Evolutionary conservation across 768 basidiomycete species (phyloP), one percentile per base, ranked within the genome.

Genomic region (Hericium erinaceus): DNA sequence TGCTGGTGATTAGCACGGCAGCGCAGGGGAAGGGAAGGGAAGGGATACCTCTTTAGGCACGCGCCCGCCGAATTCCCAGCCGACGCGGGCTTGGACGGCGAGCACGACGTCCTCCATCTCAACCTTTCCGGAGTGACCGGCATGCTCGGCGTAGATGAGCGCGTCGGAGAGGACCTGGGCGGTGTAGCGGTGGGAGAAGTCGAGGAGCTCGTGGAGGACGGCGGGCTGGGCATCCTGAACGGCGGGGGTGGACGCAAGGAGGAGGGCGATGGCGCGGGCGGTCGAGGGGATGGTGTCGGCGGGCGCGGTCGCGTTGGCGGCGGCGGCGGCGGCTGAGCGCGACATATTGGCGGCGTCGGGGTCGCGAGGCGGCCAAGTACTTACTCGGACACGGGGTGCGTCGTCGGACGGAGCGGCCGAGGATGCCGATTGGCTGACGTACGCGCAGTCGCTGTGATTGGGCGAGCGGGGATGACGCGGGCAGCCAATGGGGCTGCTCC

Each of bases 41-140:
- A 20, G 24, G 70, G 75, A 28, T 57, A 92, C 91, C 82, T 93
- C 91, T 72, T 92, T 92, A 3, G 91, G 91, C 28, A 93, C 82
- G 40, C 90, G 79, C 6, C 92, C 91, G 22, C 90, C 91, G 68
- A 92, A 88, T 70, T 93, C 92, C 92, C 92, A 93, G 46, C 91
- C 92, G 4, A 93, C 92, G 57, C 91, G 83, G 6, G 90, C 89
- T 69, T 93, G 91, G 4, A 92, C 85, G 2, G 90, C 89, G 41
- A 93, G 76, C 3, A 81, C 79, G 50, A 89, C 74, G 70, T 93
- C 91, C 61, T 93, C 90, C 77, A 85, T 81, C 61, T 92, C 90
- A 56, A 93, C 76, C 73, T 87, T 91, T 58, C 85, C 87, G 2
- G 81, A 69, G 48, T 84, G 78, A 13, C 88, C 87, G 18, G 87